These are phyloP conservation scores for Brasilioporus rufonigricans DNA, from an alignment of 768 basidiomycete genomes.

Conservation along the genomic window DNA sequence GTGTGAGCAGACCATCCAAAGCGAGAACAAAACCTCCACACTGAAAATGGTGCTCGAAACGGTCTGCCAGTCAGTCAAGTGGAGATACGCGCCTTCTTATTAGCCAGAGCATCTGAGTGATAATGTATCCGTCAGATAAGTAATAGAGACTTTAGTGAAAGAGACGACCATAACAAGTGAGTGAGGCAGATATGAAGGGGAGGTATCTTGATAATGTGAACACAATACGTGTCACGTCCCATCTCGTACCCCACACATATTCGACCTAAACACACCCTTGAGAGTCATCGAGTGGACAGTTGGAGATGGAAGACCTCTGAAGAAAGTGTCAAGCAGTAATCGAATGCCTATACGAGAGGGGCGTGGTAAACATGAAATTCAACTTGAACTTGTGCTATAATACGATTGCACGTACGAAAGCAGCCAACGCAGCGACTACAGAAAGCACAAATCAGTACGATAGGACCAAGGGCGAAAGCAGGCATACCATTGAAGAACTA, in stretches of 20 bases:
- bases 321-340: constrained; percentile 25
- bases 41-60: constrained; percentile 7
- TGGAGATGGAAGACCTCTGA: constrained; percentile 14
- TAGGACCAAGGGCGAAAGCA: background rate
- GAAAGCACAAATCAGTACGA: background rate
- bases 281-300: background rate
- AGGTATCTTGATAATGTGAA: constrained; percentile 30
- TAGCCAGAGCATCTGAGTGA: constrained; percentile 9
- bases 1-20: constrained; percentile 15
- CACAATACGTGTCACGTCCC: constrained; percentile 22
- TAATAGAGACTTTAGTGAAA: background rate
- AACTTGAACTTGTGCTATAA: background rate
- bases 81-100: background rate
- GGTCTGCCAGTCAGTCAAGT: background rate
- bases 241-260: constrained; percentile 24
- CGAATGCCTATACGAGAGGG: constrained; percentile 9
- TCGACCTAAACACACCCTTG: constrained; percentile 14
- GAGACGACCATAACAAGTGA: constrained; percentile 23
- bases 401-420: constrained; percentile 10
- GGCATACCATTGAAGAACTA: constrained; percentile 21
- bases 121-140: background rate
- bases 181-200: constrained; percentile 16
- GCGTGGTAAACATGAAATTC: background rate
- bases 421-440: constrained; percentile 19
- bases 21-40: constrained; percentile 18